Percentiles rank a stretch among this genome's conserved stretches.
phyloP scores from a whole-genome alignment of 148 eudicot genomes.

The Dianthus caryophyllus region DNA sequence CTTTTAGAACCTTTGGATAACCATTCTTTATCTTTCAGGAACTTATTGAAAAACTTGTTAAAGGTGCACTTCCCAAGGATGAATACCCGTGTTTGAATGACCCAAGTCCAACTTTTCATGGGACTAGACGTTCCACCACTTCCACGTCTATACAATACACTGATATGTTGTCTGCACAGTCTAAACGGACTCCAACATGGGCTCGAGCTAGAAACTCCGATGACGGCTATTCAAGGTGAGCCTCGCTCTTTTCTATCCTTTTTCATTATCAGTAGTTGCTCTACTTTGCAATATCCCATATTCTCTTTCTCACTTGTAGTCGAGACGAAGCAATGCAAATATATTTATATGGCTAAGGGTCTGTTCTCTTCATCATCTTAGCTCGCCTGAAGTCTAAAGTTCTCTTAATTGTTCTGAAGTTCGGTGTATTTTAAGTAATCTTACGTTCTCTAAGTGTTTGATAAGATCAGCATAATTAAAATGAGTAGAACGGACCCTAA shows the following conservation, averaged over 20 bases:
- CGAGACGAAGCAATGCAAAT: background rate
- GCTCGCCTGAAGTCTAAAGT: too few relatives aligned
- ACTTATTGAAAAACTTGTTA: conserved; percentile 76
- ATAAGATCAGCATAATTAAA: too few relatives aligned
- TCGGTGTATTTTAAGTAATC: too few relatives aligned
- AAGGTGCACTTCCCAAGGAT: conserved; percentile 77
- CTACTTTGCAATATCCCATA: background rate
- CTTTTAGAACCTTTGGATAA: background rate
- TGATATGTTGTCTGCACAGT: conserved; percentile 59
- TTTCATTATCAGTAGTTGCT: background rate
- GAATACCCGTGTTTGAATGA: conserved; percentile 98
- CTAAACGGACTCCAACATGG: conserved; percentile 88
- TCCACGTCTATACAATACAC: conserved; percentile 42
- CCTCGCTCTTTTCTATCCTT: background rate
- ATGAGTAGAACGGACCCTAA: too few relatives aligned
- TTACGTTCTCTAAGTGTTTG: too few relatives aligned
- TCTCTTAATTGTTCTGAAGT: too few relatives aligned
- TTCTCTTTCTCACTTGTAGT: background rate
- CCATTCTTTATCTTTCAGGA: conserved; percentile 48
- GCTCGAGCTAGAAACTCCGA: conserved; percentile 91
- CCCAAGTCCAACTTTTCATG: conserved; percentile 83
- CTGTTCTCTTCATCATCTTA: too few relatives aligned
- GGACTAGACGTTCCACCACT: conserved; percentile 49
- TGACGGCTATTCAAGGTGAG: conserved; percentile 95
- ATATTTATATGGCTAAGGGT: too few relatives aligned